phyloP scores from a whole-genome alignment of 306 rosid genomes.

The Hippophae tibetana region DNA sequence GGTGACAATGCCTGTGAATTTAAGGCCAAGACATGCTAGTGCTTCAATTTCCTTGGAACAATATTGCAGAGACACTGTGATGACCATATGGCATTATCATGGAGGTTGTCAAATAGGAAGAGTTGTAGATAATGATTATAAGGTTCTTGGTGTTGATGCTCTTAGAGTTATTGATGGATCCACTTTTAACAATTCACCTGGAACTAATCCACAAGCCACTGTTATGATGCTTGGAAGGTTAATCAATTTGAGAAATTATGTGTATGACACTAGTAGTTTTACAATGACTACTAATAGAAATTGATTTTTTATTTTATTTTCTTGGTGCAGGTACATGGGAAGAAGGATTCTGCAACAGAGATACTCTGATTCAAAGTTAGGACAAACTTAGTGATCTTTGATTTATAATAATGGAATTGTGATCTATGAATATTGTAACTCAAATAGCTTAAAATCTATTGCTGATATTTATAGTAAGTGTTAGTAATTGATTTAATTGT shows the following conservation, averaged over 20 bases:
- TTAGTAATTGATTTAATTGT: no score
- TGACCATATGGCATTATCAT: conserved; percentile 78
- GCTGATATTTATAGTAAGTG: no score
- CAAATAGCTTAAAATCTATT: no score
- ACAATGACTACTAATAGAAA: background rate
- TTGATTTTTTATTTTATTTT: background rate
- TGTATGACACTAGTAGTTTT: background rate
- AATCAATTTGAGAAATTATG: background rate
- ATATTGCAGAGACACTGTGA: conserved; percentile 61
- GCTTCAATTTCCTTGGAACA: conserved; percentile 47
- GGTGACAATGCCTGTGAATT: conserved; percentile 38
- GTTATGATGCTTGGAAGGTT: conserved; percentile 87
- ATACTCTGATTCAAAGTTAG: background rate
- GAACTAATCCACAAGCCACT: conserved; percentile 78
- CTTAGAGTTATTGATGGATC: conserved; percentile 74
- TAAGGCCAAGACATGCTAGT: conserved; percentile 40
- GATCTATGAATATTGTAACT: background rate
- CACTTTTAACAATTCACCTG: conserved; percentile 51
- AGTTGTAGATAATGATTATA: conserved; percentile 53
- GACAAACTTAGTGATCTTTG: background rate
- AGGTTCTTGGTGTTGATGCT: conserved; percentile 51
- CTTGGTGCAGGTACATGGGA: conserved; percentile 51
- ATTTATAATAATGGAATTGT: background rate
- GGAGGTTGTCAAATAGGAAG: conserved; percentile 63
- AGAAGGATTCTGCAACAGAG: conserved; percentile 36